Evolutionary conservation across 2,329 filamentous ascomycete genomes (phyloP), one percentile per base, ranked within the genome.

Genomic region (Phialophora macrospora): DNA sequence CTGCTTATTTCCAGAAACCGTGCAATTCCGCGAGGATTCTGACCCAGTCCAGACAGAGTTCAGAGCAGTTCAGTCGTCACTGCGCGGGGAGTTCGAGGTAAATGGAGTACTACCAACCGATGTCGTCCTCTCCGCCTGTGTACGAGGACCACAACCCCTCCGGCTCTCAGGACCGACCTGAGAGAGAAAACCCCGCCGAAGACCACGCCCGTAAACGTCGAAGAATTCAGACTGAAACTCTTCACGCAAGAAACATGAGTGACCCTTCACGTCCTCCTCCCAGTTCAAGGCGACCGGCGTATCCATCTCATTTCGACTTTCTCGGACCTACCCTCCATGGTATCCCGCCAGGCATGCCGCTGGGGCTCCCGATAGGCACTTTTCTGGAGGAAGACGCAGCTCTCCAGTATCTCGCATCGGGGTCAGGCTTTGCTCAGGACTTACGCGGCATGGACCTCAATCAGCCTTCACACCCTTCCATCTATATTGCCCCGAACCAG

Each of bases 121-220:
- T 49, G 28, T 62, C 64, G 55, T 65, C 67, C n/a, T 67, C 67
- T 32, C 65, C 65, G 26, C 65, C 67, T 6, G 20, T 52, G n/a
- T 64, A 61, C 54, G 60, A 67, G n/a, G 65, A 62, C 51, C 60
- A 65, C 38, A 65, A 46, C 44, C 63, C 67, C 22, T 46, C 54
- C 12, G 38, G 57, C 48, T 61, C 62, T 63, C 67, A 65, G 44
- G 60, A 60, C 24, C 59, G 65, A 44, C 62, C 65, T 54, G 64
- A 65, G 26, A 60, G 59, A 64, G 67, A 67, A 57, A 51, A 17
- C 24, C 14, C 62, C 38, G 48, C 60, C 8, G 17, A 46, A 20
- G 66, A 68, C 46, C 63, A 68, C 38, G 59, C 63, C 57, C 64
- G 62, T 52, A 69, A 69, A 52, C 64, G 67, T 58, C 67, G 67